These are phyloP conservation scores for Ogataea chonburiensis DNA, from an alignment of 805 yeast species.

Conservation along the genomic window DNA sequence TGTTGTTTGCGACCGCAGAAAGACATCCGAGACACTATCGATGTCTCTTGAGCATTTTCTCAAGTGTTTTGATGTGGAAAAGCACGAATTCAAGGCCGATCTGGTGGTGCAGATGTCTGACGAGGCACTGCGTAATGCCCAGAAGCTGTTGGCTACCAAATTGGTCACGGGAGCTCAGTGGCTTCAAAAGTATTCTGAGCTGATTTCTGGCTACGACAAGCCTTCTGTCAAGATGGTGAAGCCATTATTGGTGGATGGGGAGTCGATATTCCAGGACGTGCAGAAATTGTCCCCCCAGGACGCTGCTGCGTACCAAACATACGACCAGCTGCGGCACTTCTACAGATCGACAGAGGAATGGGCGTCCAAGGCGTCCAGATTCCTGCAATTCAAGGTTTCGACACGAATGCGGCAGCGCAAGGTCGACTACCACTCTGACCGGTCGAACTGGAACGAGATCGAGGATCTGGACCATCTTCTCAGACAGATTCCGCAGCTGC, in stretches of 20 bases:
- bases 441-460: constrained; percentile 25
- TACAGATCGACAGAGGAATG: constrained; percentile 48
- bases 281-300: constrained; percentile 8
- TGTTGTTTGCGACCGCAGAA: constrained; percentile 29
- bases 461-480: constrained; percentile 40
- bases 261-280: constrained; percentile 37
- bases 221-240: constrained; percentile 48
- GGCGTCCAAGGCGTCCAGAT: constrained; percentile 52
- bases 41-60: constrained; percentile 35
- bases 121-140: constrained; percentile 44
- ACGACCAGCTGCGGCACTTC: constrained; percentile 38
- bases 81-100: constrained; percentile 36
- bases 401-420: constrained; percentile 41
- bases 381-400: constrained; percentile 51
- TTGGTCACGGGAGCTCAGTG: constrained; percentile 51
- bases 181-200: constrained; percentile 44
- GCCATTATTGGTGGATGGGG: constrained; percentile 53
- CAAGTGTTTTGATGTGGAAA: constrained; percentile 16
- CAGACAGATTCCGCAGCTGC: constrained; percentile 46
- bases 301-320: constrained; percentile 18
- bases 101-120: constrained; percentile 51
- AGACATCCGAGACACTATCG: constrained; percentile 32
- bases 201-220: constrained; percentile 40
- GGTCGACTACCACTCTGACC: constrained; percentile 20
- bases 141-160: constrained; percentile 38